Conservation (phyloP, 148 eudicot genomes). For the Cornus florida region DNA sequence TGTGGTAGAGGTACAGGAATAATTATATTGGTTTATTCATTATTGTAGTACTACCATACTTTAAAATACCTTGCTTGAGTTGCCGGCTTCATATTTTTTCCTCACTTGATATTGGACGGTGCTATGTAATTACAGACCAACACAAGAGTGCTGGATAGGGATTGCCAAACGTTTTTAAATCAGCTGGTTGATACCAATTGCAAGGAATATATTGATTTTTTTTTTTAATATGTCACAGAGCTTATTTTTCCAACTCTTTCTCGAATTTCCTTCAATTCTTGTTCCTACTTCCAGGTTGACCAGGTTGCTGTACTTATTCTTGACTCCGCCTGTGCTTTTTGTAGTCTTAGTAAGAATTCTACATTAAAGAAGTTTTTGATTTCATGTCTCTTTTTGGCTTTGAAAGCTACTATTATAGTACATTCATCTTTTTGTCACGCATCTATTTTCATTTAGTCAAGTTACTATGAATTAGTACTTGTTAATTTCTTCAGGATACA, state of each 20-base stretch:
- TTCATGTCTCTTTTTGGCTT: background rate
- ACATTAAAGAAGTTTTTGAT: background rate
- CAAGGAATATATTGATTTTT: slow-evolving; percentile 9
- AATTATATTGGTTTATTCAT: background rate
- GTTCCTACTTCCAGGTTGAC: slow-evolving; percentile 66
- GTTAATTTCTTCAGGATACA: slow-evolving; percentile 36
- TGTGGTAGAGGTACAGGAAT: slow-evolving; percentile 45
- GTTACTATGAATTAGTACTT: background rate
- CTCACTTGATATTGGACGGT: background rate
- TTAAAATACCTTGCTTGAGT: background rate
- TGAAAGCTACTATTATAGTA: background rate
- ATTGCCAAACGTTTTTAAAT: slow-evolving; percentile 45
- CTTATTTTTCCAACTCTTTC: slow-evolving; percentile 47
- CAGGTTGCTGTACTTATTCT: slow-evolving; percentile 40
- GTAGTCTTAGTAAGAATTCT: background rate
- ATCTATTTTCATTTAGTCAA: background rate
- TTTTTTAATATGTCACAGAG: slow-evolving; percentile 13
- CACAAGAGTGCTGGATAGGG: slow-evolving; percentile 41
- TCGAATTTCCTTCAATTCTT: slow-evolving; percentile 68
- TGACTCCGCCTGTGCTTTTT: background rate
- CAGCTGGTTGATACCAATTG: slow-evolving; percentile 36
- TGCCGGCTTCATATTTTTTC: background rate
- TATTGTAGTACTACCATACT: background rate
- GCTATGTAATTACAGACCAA: slow-evolving; percentile 31
- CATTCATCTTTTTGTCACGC: background rate